Evolutionary conservation across 1,284 basidiomycete genomes (phyloP).

Genomic region (Acaromyces ingoldii): DNA sequence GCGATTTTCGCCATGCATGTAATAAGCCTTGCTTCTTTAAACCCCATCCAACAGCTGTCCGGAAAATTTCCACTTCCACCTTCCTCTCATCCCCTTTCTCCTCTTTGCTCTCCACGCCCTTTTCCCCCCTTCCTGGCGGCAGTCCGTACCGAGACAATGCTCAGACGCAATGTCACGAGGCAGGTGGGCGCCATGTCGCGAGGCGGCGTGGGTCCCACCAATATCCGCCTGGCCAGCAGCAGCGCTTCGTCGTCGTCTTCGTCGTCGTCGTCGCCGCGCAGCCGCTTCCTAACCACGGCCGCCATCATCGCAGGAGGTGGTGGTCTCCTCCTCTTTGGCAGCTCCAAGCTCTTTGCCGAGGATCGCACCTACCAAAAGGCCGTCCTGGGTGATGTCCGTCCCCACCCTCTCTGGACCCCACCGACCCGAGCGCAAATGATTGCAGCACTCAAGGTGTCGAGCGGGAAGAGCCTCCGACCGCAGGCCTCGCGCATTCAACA

Average conservation of each 20-base stretch:
- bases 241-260: background rate
- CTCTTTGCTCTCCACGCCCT: too few species aligned
- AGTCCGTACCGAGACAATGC: too few species aligned
- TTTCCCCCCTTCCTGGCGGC: too few species aligned
- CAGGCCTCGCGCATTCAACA: slow-evolving; percentile 22
- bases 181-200: too few species aligned
- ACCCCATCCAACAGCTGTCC: too few species aligned
- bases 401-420: slow-evolving; percentile 45
- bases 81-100: too few species aligned
- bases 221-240: background rate
- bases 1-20: too few species aligned
- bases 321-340: background rate
- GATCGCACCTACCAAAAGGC: background rate
- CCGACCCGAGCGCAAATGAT: slow-evolving; percentile 50
- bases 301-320: background rate
- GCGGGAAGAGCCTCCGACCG: slow-evolving; percentile 35
- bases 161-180: too few species aligned
- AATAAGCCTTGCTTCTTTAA: too few species aligned
- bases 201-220: too few species aligned
- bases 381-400: slow-evolving; percentile 30
- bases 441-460: slow-evolving; percentile 44
- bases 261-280: background rate
- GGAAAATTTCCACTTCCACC: too few species aligned
- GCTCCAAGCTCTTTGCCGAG: background rate
- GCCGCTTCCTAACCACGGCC: background rate